Base-by-base conservation (phyloP, 2,329 filamentous ascomycete genomes). In the Sclerotinia borealis region DNA sequence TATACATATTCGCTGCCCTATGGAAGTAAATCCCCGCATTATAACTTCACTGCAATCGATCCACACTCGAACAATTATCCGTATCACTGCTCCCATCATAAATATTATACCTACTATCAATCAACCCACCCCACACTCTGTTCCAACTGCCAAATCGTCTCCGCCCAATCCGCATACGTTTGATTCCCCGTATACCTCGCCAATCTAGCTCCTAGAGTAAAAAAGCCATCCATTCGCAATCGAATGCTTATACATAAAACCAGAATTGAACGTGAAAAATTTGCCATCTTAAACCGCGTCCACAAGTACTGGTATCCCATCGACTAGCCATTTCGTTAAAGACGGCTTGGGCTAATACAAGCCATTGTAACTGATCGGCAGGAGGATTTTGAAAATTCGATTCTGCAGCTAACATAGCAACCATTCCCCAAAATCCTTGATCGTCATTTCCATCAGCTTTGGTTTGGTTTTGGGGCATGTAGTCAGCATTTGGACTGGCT, bases 181-280 rank as follows among this genome's bases (percentile, higher is more conserved):
- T 79, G 70, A 71, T 96, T 93, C 13, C 85, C 85, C 0, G 91
- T 95, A 75, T 92, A 93, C 9, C 87, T 79, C 0, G 88, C 89
- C 10, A 93, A 79, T 9, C 90, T 84, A 1, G 89, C 84, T 6
- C 80, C 83, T 6, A 86, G 73, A 59, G 84, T 83, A 72, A 86
- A 86, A 73, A 86, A 85, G 62, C 82, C 82, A 83, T 4, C 82
- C 84, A 68, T 85, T 83, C 0, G 84, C 85, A 64, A 86, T 85
- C 15, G 82, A 82, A 66, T 86, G 86, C 72, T 87, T 93, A 80
- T 93, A 92, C 69, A 88, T 82, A 75, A 87, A 96, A 15, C 92
- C 92, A 39, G 82, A 85, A 73, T 96, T 93, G 79, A 90, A 92
- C 1, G 83, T 80, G 73, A 90, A 93, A 93, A 55, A 96, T 92